A percentile compares a stretch with the other conserved stretches of the same genome.
Evolutionary conservation across 495 filamentous ascomycete genomes (phyloP).

Genomic region (Aspergillus diversus): DNA sequence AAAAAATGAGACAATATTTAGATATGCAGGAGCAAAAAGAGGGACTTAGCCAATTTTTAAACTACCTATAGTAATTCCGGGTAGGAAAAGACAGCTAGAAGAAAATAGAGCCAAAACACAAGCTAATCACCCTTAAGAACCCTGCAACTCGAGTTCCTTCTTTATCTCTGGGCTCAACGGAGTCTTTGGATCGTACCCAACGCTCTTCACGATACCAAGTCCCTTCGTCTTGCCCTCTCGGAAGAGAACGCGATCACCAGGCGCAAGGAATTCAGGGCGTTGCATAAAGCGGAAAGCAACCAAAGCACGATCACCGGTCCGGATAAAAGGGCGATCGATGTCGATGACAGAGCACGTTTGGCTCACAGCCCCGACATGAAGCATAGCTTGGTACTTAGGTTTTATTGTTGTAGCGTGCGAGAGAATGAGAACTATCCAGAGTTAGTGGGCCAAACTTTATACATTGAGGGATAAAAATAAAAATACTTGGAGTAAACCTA

Average conservation of each 20-base stretch:
- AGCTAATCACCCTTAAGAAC: conserved; percentile 8
- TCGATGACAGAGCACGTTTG: conserved; percentile 98
- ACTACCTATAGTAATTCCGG: background rate
- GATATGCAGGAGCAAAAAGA: background rate
- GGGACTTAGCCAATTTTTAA: background rate
- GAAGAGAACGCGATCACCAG: conserved; percentile 89
- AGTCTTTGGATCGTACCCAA: conserved; percentile 78
- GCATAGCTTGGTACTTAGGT: conserved; percentile 97
- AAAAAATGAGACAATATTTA: background rate
- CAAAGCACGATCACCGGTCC: conserved; percentile 87
- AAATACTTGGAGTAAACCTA: conserved; percentile 31
- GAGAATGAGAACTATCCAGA: conserved; percentile 76
- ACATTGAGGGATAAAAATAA: background rate
- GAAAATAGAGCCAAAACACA: conserved; percentile 5
- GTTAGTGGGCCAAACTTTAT: conserved; percentile 20
- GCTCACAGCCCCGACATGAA: conserved; percentile 92
- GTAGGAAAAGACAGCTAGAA: background rate
- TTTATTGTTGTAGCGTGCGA: conserved; percentile 99
- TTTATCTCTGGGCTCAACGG: conserved; percentile 56
- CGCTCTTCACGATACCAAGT: conserved; percentile 86
- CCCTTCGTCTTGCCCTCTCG: conserved; percentile 95
- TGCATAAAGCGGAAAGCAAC: conserved; percentile 97
- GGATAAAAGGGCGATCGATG: conserved; percentile 93
- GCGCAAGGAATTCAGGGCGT: conserved; percentile 88
- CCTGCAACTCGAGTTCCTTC: conserved; percentile 22